phyloP scores from a whole-genome alignment of 768 basidiomycete genomes.

The Collybia sp. region DNA sequence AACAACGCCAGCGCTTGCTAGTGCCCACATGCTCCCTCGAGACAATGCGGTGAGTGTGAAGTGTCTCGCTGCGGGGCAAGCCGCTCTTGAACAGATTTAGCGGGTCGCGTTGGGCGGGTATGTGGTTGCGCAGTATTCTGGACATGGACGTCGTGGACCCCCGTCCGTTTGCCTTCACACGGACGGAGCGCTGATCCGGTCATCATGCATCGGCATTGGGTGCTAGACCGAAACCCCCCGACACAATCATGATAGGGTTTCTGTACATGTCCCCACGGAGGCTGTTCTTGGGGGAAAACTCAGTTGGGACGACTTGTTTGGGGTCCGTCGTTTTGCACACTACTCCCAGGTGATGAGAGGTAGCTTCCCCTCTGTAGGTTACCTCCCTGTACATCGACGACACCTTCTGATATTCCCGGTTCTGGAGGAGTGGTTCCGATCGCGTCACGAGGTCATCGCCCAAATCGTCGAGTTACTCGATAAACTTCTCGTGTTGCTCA shows the following conservation, averaged over 20 bases:
- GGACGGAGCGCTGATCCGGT: too few relatives aligned
- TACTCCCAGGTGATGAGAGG: slow-evolving; percentile 17
- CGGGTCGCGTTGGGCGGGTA: too few relatives aligned
- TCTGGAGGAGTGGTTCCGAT: slow-evolving; percentile 9
- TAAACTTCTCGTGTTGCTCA: slow-evolving; percentile 9
- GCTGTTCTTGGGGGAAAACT: slow-evolving; percentile 14
- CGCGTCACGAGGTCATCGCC: slow-evolving; percentile 12
- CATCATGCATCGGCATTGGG: slow-evolving; percentile 12
- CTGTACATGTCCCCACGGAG: slow-evolving; percentile 19
- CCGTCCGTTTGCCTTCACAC: too few relatives aligned
- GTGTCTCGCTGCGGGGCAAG: too few relatives aligned
- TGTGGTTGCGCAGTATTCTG: too few relatives aligned
- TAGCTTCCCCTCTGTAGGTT: slow-evolving; percentile 15
- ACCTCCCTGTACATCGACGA: slow-evolving; percentile 2
- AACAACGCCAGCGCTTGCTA: too few relatives aligned
- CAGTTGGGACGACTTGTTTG: slow-evolving; percentile 13
- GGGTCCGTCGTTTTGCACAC: neutral
- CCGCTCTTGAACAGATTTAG: too few relatives aligned
- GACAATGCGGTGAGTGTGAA: too few relatives aligned
- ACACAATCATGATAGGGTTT: too few relatives aligned
- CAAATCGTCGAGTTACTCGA: slow-evolving; percentile 12
- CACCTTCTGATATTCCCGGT: neutral
- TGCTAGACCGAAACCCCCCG: slow-evolving; percentile 11
- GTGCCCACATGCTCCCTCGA: too few relatives aligned
- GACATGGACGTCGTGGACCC: too few relatives aligned